Evolutionary conservation across 129 eudicot species (phyloP).

Genomic region (Escallonia rubra): DNA sequence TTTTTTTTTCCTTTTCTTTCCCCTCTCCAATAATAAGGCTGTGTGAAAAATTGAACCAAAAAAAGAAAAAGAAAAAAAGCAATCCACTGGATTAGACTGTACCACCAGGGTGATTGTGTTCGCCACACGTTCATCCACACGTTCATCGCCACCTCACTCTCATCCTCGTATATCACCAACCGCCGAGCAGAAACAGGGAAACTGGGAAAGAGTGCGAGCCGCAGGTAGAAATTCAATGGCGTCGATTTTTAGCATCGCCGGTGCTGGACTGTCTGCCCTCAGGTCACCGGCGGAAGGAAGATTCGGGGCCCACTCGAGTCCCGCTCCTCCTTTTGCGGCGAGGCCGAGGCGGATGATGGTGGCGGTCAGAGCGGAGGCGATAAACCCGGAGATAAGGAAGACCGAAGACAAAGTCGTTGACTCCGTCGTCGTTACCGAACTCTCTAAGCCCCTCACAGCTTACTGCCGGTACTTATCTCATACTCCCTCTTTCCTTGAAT

Average conservation of each 20-base stretch:
- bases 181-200: too few species aligned
- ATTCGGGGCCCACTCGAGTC: background rate
- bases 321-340: background rate
- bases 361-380: constrained; percentile 65
- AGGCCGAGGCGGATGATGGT: constrained; percentile 44
- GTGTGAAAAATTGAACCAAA: too few species aligned
- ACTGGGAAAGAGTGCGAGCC: background rate
- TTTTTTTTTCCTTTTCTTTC: too few species aligned
- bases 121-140: too few species aligned
- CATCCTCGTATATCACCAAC: too few species aligned
- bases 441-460: constrained; percentile 75
- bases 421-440: constrained; percentile 75
- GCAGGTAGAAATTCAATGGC: constrained; percentile 15
- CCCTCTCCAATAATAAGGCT: too few species aligned
- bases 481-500: background rate
- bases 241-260: constrained; percentile 27
- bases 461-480: constrained; percentile 73
- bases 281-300: constrained; percentile 14
- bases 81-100: too few species aligned
- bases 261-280: constrained; percentile 26
- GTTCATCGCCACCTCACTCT: too few species aligned
- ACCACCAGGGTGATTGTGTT: too few species aligned
- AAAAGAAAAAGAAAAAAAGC: too few species aligned
- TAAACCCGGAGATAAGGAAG: constrained; percentile 86
- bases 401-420: constrained; percentile 89